Base-by-base conservation (phyloP, 192 early-diverging fungal species). In the Fimicolochytrium jonesii region DNA sequence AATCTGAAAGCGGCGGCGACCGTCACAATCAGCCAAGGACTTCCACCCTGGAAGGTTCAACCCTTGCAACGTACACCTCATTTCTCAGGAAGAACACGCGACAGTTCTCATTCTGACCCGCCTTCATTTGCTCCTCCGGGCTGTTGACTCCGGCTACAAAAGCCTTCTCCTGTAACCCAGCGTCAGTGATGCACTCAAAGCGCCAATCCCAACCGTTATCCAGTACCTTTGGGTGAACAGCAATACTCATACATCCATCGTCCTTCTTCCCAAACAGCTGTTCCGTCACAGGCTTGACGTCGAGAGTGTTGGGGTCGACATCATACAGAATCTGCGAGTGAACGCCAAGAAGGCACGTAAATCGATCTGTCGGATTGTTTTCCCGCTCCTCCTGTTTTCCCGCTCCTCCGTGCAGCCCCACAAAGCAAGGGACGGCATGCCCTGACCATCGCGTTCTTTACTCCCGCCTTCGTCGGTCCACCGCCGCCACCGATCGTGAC, bases 361-460 rank as follows among this genome's bases (percentile, higher is more conserved):
- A n/a, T n/a, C n/a, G n/a, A n/a, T n/a, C n/a, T n/a, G n/a, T n/a
- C n/a, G n/a, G n/a, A n/a, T n/a, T n/a, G n/a, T n/a, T n/a, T n/a
- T n/a, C n/a, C n/a, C n/a, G n/a, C n/a, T n/a, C n/a, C n/a, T n/a
- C n/a, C n/a, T n/a, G n/a, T n/a, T n/a, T n/a, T n/a, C n/a, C n/a
- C n/a, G n/a, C n/a, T n/a, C n/a, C n/a, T n/a, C n/a, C n/a, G n/a
- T n/a, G n/a, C n/a, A n/a, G n/a, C n/a, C n/a, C n/a, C n/a, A n/a
- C n/a, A n/a, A n/a, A n/a, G n/a, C n/a, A n/a, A n/a, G n/a, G n/a
- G n/a, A n/a, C n/a, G n/a, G n/a, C n/a, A n/a, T n/a, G 39, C 49
- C 41, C 78, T 66, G 83, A 92, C 90, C 64, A 94, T 71, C 54
- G 88, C 90, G 71, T 97, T 97, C 54, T 88, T 89, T 25, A 97